Base-by-base conservation (phyloP, 495 filamentous ascomycete genomes). In the Cercophora sp. region DNA sequence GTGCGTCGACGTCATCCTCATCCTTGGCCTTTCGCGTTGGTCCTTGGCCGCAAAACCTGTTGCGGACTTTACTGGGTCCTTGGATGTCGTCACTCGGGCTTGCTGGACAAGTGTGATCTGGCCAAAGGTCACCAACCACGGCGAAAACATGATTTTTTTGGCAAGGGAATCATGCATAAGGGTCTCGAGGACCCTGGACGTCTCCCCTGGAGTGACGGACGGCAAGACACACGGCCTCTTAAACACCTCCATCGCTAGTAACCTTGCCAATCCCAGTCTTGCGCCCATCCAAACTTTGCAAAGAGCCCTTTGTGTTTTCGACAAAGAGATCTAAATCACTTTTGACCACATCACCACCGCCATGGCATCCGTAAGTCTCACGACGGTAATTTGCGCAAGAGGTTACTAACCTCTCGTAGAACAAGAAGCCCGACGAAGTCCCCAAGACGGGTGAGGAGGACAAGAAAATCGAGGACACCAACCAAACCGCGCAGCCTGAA, bases 41-140 rank as follows among this genome's bases (percentile, higher is more conserved):
- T n/a, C n/a, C n/a, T n/a, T n/a, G n/a, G 35, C 35, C 2, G 15
- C 13, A 46, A 40, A 51, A 56, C 53, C 46, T 24, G 44, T 34
- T 42, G 45, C 25, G 8, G 40, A 6, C 29, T 35, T 27, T 40
- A 42, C 24, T 18, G 34, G 16, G 36, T 47, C 36, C 41, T 25
- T 18, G 29, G 34, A 65, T 65, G 63, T 55, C 63, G 63, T 65
- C 63, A 65, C 60, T 36, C 3, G 32, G 46, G n/a, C n/a, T n/a
- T n/a, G 27, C 15, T 16, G 43, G 42, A 47, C 8, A 39, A 45
- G 45, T 23, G 13, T 53, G 50, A 52, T 39, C 23, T 52, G 36
- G 23, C 40, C 16, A 18, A 11, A 3, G 9, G 4, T 13, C 19
- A 6, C 35, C 13, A 26, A 9, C 19, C 8, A 19, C 22, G 20